Conservation (phyloP, 1,284 basidiomycete species). For the Heterobasidion irregulare region DNA sequence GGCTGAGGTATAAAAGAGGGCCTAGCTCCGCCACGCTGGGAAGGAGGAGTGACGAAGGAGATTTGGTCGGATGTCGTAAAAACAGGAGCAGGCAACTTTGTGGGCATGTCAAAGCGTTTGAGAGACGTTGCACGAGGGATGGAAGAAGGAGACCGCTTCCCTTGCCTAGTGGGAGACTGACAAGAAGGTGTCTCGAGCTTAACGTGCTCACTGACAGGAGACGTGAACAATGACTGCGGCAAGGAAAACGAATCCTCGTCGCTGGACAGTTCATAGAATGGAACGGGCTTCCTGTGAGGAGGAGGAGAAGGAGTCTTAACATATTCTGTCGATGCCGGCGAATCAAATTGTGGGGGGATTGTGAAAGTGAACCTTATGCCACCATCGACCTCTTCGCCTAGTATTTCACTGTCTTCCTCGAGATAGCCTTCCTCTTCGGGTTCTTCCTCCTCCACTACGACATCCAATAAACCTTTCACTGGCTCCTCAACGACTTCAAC, state of each 20-base stretch:
- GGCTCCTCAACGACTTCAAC: conserved; percentile 29
- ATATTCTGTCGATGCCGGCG: conserved; percentile 11
- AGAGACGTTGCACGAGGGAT: conserved; percentile 38
- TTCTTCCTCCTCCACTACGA: conserved; percentile 39
- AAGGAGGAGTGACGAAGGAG: conserved; percentile 34
- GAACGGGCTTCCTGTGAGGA: conserved; percentile 10
- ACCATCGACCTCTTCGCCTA: conserved; percentile 41
- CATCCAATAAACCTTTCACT: conserved; percentile 12
- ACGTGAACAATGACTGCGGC: conserved; percentile 9
- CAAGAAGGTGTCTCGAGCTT: background rate
- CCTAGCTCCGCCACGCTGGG: conserved; percentile 34
- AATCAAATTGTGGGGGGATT: conserved; percentile 29
- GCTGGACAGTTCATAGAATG: conserved; percentile 17
- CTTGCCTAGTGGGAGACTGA: background rate
- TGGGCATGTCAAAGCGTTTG: conserved; percentile 20
- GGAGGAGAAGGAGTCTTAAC: conserved; percentile 13
- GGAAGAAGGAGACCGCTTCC: conserved; percentile 33
- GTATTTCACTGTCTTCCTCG: conserved; percentile 33
- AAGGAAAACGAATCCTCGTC: conserved; percentile 20
- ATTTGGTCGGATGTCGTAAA: conserved; percentile 3
- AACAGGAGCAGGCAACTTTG: conserved; percentile 16
- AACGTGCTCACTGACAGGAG: background rate
- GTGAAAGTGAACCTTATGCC: conserved; percentile 67
- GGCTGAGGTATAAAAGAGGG: conserved; percentile 50
- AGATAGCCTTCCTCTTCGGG: conserved; percentile 22